Evolutionary conservation across 2,329 filamentous ascomycete species (phyloP), one percentile per base, ranked within the genome.

Genomic region (Colletotrichum horii): DNA sequence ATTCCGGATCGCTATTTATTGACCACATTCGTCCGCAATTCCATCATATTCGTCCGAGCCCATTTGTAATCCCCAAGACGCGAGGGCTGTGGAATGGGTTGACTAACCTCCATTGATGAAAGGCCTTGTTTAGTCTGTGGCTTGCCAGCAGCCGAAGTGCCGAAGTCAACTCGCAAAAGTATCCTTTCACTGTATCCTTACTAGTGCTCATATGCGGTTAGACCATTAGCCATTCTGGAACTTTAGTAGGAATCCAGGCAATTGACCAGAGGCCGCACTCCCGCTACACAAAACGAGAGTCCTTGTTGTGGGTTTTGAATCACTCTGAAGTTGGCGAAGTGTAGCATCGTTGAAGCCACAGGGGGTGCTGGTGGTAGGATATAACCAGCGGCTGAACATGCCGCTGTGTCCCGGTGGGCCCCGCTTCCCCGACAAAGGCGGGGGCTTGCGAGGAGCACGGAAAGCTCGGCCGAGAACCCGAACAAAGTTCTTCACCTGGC

Each of bases 11-110:
- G 55, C 55, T 11, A 0, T 26, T 11, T 16, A 28, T 58, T 26
- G 22, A 4, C 22, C 26, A 58, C 4, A 15, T 6, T 58, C 15
- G 55, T 58, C 24, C 11, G n/a, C 22, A 14, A 48, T 48, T 8
- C 8, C 0, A 9, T 6, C 1, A 9, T 2, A 24, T 15, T 28
- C 5, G 24, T 16, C 15, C 43, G 1, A 3, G n/a, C 12, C n/a
- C 1, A 22, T 48, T 22, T 48, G n/a, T 48, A 22, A 9, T 26
- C 24, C 55, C 55, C 55, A 58, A 6, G 1, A 8, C 55, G 26
- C 16, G 24, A 58, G 55, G 28, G 55, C 24, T 58, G 22, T 28
- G 52, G 52, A 5, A 26, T 28, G 52, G 12, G 24, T 56, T 4
- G 24, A 56, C 52, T 26, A 7, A 56, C 52, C 24, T 56, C 7